Evolutionary conservation across 1,284 basidiomycete genomes (phyloP).

Genomic region (Ceratobasidium sp.): DNA sequence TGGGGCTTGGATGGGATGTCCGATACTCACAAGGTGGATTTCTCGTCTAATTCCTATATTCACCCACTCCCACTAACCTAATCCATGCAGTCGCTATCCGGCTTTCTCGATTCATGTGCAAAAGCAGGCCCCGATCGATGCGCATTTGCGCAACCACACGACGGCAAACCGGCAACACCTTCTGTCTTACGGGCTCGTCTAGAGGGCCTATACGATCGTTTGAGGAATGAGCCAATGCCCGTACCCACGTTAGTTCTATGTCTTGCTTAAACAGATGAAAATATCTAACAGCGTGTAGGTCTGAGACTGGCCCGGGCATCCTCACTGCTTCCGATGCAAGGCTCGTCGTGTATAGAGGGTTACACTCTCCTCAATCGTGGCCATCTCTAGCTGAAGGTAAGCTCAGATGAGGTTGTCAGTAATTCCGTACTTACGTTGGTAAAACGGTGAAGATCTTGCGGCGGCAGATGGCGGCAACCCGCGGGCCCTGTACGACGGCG

Average conservation of each 20-base stretch:
- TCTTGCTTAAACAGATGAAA: too few relatives aligned
- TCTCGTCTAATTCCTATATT: too few relatives aligned
- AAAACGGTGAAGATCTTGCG: background rate
- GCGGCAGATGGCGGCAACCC: background rate
- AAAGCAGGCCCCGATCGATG: constrained; percentile 40
- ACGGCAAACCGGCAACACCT: too few relatives aligned
- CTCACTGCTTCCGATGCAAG: background rate
- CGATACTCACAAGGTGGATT: constrained; percentile 46
- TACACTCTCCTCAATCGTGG: background rate
- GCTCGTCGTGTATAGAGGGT: background rate
- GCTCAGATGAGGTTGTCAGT: background rate
- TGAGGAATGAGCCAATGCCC: background rate
- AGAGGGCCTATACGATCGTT: background rate
- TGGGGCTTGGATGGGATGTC: constrained; percentile 44
- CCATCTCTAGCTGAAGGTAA: background rate
- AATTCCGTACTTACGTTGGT: background rate
- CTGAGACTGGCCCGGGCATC: background rate
- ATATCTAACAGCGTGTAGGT: too few relatives aligned
- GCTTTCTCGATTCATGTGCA: constrained; percentile 36
- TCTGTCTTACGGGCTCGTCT: background rate
- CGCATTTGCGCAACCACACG: background rate
- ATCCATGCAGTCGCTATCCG: background rate
- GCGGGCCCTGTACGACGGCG: background rate
- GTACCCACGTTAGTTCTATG: too few relatives aligned
- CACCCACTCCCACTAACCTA: too few relatives aligned